Base-by-base conservation (phyloP, 768 basidiomycete genomes). In the Leccinum olivaceopallidum region DNA sequence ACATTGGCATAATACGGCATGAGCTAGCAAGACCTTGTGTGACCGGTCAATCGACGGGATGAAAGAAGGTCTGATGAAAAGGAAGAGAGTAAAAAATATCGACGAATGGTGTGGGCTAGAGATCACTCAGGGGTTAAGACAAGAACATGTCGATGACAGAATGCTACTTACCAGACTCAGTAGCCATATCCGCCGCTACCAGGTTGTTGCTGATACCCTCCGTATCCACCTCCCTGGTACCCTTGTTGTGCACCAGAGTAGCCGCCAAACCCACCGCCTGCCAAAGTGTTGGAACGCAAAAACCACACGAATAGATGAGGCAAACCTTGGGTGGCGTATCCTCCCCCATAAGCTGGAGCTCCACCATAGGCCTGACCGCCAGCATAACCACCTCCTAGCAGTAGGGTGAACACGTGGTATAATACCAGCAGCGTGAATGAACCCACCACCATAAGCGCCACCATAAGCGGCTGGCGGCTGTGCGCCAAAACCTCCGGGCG, bases 391-490 rank as follows among this genome's bases (percentile, higher is more conserved):
- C 72, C 73, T 14, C 71, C 71, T 60, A 60, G 61, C 39, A 62
- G 58, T 20, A 34, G 49, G 32, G 70, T 66, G 60, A 74, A 20
- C 10, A 47, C 44, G 20, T 12, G 20, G 61, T 62, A 58, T 14
- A 42, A 39, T 20, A 18, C 32, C 12, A 13, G 6, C 22, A 5
- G 7, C 16, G 12, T 16, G 8, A 10, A 37, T 22, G 51, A 60
- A 54, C 66, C 34, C n/a, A 65, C 73, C 56, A 6, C 59, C 71
- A 61, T 65, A 72, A 62, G 58, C 63, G 10, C 77, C 73, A 22
- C 74, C 73, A 39, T 67, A 71, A 22, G 75, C 73, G 62, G 71
- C 69, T 26, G 78, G 66, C 32, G 79, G 72, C 8, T 66, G 75
- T 2, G 64, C 61, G 54, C 49, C 16, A 26, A 67, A 69, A 18